Base-by-base conservation (phyloP, 192 early-diverging fungal species). In the Jimgerdemannia flammicorona region DNA sequence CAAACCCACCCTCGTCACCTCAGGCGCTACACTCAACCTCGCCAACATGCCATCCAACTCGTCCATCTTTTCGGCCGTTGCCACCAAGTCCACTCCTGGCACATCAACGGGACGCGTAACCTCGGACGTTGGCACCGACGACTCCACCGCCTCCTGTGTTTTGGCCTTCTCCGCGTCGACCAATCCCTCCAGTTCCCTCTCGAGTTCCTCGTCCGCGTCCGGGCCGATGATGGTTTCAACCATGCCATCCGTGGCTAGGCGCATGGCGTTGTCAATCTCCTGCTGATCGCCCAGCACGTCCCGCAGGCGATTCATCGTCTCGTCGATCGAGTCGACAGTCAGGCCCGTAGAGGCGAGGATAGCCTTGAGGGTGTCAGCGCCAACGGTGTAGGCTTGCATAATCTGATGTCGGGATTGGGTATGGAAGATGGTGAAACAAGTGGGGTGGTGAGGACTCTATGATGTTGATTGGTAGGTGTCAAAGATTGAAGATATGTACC, bases 231-330 rank as follows among this genome's bases (percentile, higher is more conserved):
- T 40, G 9, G 6, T 6, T 18, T 68, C 29, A 41, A 41, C 9
- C 6, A 68, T 20, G 29, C 40, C 29, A 1, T 68, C 18, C 19
- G 67, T 68, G 19, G 67, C 18, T 9, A 19, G 6, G 6, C 18
- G 29, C 18, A 92, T 82, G 0, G 88, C 89, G 40, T 86, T 73
- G 14, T 93, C 90, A 29, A 91, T 85, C 71, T 91, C 87, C 29
- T 81, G 70, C 41, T 92, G 90, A 71, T 89, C 89, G 19, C 87
- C 86, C 54, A 92, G 80, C 0, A 80, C 77, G 19, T 91, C 90
- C 40, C 85, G 80, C 20, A 93, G 67, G 18, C 78, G 85, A 66
- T 89, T 88, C 87, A 91, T 90, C 19, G 87, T 85, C 19, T 77
- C 73, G n/a, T 90, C 87, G 6, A 93, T 87, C 0, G 74, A 72